Evolutionary conservation across 768 basidiomycete genomes (phyloP), one percentile per base, ranked within the genome.

Genomic region (Cubamyces lactineus): DNA sequence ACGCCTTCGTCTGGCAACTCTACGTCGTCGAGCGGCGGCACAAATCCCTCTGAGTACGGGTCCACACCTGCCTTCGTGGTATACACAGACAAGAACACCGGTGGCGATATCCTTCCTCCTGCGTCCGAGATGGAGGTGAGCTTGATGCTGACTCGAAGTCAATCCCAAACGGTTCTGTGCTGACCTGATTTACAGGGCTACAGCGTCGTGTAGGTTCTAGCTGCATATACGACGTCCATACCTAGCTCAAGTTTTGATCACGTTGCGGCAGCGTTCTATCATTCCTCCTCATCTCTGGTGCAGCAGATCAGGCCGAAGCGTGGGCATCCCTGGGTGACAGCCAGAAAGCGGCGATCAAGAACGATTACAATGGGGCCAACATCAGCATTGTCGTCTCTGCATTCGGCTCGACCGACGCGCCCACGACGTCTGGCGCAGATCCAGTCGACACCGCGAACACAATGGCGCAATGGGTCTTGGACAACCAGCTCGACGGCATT

Each of bases 381-480:
- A 63, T 70, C 54, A 67, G 62, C 58, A 34, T 70, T 43, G 49
- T 70, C 34, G 67, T 68, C 42, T 63, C 60, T 45, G 67, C 67
- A 15, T 70, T 70, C 54, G 69, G 67, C 26, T 56, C 58, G 30
- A 62, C 69, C 9, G 76, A 77, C 12, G 74, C 74, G 21, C 67
- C 73, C 12, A 65, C 62, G 40, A 73, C 72, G 11, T 65, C 61
- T 34, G 52, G 57, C 15, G 62, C 62, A 46, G 76, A 79, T 61
- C 72, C 77, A 1, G 69, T 68, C 11, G 52, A 49, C 23, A 70
- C 70, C 12, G 78, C 78, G 2, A 67, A 70, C 47, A 66, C 68
- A 4, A 68, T 79, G 46, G 78, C 77, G 16, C 60, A 62, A 26
- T 79, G 67, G 66, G 77, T 79, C 28, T 71, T 71, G 43, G 51